Evolutionary conservation across 352 stramenopile genomes (phyloP).

Genomic region (Phytopythium cucurbitacearum): DNA sequence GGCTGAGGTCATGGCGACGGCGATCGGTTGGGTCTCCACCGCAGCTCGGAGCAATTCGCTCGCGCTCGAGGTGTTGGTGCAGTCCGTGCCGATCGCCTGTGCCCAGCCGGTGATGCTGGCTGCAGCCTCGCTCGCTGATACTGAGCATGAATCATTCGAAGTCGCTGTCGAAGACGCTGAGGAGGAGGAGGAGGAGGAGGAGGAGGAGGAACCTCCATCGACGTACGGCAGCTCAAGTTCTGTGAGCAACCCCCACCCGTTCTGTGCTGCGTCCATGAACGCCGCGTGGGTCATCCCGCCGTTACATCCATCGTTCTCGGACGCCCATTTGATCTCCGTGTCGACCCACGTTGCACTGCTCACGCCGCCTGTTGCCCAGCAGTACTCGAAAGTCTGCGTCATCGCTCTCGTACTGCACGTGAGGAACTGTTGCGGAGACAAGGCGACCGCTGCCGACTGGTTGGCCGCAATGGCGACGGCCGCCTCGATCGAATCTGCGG

Average conservation of each 20-base stretch:
- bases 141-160: slow-evolving; percentile 25
- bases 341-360: slow-evolving; percentile 50
- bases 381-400: slow-evolving; percentile 73
- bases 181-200: slow-evolving; percentile 5
- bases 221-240: slow-evolving; percentile 74
- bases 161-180: slow-evolving; percentile 9
- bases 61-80: slow-evolving; percentile 40
- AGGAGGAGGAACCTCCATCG: slow-evolving; percentile 14
- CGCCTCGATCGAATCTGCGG: slow-evolving; percentile 73
- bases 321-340: slow-evolving; percentile 69
- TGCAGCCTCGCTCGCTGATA: slow-evolving; percentile 43
- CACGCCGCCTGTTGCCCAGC: slow-evolving; percentile 47
- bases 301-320: slow-evolving; percentile 66
- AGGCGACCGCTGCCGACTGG: slow-evolving; percentile 44
- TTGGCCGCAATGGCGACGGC: slow-evolving; percentile 65
- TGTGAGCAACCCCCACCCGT: slow-evolving; percentile 52
- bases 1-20: slow-evolving; percentile 71
- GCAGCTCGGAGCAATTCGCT: slow-evolving; percentile 46
- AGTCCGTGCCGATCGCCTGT: slow-evolving; percentile 60
- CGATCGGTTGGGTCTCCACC: slow-evolving; percentile 59
- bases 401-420: slow-evolving; percentile 61
- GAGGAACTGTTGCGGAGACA: slow-evolving; percentile 78
- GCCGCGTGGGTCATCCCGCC: slow-evolving; percentile 80
- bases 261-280: slow-evolving; percentile 66
- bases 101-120: slow-evolving; percentile 71